Evolutionary conservation across 1,139 yeast genomes (phyloP).

Genomic region (Magnusiomyces tetraspermus): DNA sequence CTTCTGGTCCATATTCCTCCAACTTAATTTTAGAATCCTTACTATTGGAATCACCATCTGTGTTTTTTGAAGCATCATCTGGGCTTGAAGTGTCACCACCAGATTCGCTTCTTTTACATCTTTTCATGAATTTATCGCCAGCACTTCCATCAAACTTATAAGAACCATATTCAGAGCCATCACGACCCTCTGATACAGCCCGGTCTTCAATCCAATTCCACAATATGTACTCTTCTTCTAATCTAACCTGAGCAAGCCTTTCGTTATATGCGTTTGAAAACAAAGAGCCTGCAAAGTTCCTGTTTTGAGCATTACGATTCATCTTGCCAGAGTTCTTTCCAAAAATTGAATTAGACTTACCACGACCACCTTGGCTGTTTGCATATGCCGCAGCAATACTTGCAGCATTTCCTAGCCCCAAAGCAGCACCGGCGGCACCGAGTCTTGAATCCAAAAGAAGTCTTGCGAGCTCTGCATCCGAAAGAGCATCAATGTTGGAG

Average conservation of each 20-base stretch:
- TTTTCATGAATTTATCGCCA: neutral
- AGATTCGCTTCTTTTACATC: too few relatives aligned
- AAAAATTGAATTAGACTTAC: neutral
- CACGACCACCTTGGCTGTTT: neutral
- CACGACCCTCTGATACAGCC: neutral
- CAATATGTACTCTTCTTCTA: conserved; percentile 51
- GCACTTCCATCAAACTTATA: neutral
- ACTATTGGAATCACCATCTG: neutral
- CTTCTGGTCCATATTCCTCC: neutral
- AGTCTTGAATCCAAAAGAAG: conserved; percentile 1
- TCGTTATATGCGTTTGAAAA: neutral
- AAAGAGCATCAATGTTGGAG: neutral
- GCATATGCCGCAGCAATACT: neutral
- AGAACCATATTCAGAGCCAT: neutral
- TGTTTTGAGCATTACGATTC: conserved; percentile 4
- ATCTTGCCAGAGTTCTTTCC: conserved; percentile 8
- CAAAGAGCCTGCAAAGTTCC: too few relatives aligned
- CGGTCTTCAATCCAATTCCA: conserved; percentile 79
- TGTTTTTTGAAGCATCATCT: neutral
- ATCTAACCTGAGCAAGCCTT: conserved; percentile 13
- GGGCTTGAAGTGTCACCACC: too few relatives aligned
- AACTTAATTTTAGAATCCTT: neutral
- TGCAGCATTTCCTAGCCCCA: neutral
- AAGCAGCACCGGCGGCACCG: neutral
- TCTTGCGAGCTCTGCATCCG: conserved; percentile 12